Evolutionary conservation across 2,329 filamentous ascomycete species (phyloP).

Genomic region (Beauveria sp.): DNA sequence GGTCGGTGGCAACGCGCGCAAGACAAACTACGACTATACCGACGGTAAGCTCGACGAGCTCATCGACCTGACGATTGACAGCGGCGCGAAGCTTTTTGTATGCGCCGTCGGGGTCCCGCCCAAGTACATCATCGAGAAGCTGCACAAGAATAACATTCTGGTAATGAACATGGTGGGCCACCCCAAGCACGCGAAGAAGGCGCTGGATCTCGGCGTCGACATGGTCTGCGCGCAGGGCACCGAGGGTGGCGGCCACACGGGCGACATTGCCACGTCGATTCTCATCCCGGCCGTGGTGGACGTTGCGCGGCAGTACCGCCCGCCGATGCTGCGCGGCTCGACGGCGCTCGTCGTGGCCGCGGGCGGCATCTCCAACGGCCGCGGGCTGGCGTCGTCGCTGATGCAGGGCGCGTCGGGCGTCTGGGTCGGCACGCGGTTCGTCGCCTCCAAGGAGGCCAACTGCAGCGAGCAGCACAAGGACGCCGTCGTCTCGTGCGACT

Average conservation of each 20-base stretch:
- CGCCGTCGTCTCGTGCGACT: constrained; percentile 70
- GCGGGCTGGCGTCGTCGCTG: constrained; percentile 71
- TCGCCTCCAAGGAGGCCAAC: constrained; percentile 72
- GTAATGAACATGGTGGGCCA: constrained; percentile 98
- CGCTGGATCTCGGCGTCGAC: constrained; percentile 78
- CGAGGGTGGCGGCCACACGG: constrained; percentile 90
- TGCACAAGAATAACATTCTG: constrained; percentile 73
- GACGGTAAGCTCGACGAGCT: constrained; percentile 83
- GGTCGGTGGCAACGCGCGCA: constrained; percentile 72
- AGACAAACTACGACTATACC: constrained; percentile 95
- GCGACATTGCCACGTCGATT: constrained; percentile 74
- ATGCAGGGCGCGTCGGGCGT: constrained; percentile 85
- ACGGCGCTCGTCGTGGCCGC: constrained; percentile 82
- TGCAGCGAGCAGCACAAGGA: constrained; percentile 77
- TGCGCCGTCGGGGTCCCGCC: constrained; percentile 87
- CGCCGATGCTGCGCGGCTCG: constrained; percentile 58
- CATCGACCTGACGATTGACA: constrained; percentile 77
- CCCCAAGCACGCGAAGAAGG: constrained; percentile 84
- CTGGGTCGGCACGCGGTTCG: constrained; percentile 92
- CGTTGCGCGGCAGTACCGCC: constrained; percentile 65
- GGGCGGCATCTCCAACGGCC: constrained; percentile 77
- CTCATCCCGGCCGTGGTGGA: constrained; percentile 83
- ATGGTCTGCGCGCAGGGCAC: constrained; percentile 88
- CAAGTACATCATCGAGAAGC: constrained; percentile 57
- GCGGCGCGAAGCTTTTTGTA: constrained; percentile 80